Evolutionary conservation across 139 green algal species (phyloP), one percentile per base, ranked within the genome.

Genomic region (Klebsormidium nitens): DNA sequence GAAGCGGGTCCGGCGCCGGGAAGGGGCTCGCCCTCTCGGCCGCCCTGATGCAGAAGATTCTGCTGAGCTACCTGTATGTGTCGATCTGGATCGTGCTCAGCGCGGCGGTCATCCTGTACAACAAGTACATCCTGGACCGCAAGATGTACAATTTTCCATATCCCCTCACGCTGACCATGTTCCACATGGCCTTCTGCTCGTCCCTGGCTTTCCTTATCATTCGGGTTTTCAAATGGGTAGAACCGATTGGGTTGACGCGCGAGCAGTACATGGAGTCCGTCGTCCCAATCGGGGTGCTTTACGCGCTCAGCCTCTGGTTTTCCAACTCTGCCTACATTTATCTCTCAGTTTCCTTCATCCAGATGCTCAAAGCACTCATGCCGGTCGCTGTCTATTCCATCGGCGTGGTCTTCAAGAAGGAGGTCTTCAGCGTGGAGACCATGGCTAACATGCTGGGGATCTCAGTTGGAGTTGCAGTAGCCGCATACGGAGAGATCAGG

Each of bases 281-380:
- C 2, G 71, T 96, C 3, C 91, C 91, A 2, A 95, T 97, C 26
- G 89, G 89, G 19, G 80, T 90, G 2, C 69, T 95, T 40, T 98
- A 96, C 77, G 89, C 93, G 14, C 73, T 84, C 32, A 92, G 81
- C 50, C 81, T 98, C 26, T 98, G 93, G 93, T 85, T 97, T 26
- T 89, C 82, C 65, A 98, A 98, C 81, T 90, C 89, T 0, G 82
- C 93, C 1, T 98, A 98, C 88, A 80, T 98, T 1, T 96, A 98
- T 80, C 84, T 98, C 34, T 90, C 80, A 2, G 91, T 98, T 0
- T 93, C 92, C 8, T 98, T 97, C 83, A 96, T 98, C 40, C 93
- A 98, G 72, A 98, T 98, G 93, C 86, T 93, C 40, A 98, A 98
- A 79, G 88, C 84, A 11, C 80, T 95, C 28, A 95, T 93, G 89